Conservation (phyloP, 2,329 filamentous ascomycete genomes). For the Trichoderma asperellum region DNA sequence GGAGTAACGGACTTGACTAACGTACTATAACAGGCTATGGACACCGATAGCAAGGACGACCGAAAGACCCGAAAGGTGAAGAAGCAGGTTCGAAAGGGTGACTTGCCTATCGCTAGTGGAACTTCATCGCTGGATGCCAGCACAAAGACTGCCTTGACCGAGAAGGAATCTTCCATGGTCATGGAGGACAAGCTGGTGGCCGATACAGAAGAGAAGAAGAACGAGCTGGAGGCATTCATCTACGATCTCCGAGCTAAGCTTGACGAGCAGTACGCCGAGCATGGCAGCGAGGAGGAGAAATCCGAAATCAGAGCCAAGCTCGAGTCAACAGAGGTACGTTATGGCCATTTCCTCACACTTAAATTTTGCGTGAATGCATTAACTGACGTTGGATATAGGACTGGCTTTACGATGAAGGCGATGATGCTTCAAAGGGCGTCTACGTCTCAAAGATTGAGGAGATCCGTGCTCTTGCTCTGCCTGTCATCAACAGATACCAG, state of each 20-base stretch:
- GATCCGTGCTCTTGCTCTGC: slow-evolving; percentile 85
- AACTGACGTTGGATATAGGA: slow-evolving; percentile 62
- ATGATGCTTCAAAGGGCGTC: slow-evolving; percentile 89
- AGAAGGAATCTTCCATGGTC: slow-evolving; percentile 88
- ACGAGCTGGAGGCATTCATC: slow-evolving; percentile 96
- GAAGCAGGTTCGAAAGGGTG: slow-evolving; percentile 98
- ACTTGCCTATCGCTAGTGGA: slow-evolving; percentile 82
- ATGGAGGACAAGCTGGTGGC: slow-evolving; percentile 98
- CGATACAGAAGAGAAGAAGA: slow-evolving; percentile 99
- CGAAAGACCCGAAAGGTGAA: slow-evolving; percentile 86
- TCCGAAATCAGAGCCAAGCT: slow-evolving; percentile 81
- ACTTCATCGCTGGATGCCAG: slow-evolving; percentile 77
- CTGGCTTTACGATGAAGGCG: slow-evolving; percentile 97
- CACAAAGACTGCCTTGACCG: slow-evolving; percentile 67
- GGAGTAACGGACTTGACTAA: slow-evolving; percentile 35
- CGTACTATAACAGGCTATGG: slow-evolving; percentile 68
- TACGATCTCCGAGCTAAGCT: slow-evolving; percentile 97
- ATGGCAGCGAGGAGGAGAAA: slow-evolving; percentile 92
- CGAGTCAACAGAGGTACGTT: slow-evolving; percentile 80
- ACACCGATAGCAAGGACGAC: slow-evolving; percentile 64
- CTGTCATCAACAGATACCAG: slow-evolving; percentile 91
- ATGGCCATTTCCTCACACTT: neutral
- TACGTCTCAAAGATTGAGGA: slow-evolving; percentile 97
- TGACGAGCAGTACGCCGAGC: slow-evolving; percentile 86
- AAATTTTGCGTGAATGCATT: slow-evolving; percentile 17